These are phyloP conservation scores for Reticulascus tulasneorum DNA, from an alignment of 2,329 filamentous ascomycete genomes.

Conservation along the genomic window DNA sequence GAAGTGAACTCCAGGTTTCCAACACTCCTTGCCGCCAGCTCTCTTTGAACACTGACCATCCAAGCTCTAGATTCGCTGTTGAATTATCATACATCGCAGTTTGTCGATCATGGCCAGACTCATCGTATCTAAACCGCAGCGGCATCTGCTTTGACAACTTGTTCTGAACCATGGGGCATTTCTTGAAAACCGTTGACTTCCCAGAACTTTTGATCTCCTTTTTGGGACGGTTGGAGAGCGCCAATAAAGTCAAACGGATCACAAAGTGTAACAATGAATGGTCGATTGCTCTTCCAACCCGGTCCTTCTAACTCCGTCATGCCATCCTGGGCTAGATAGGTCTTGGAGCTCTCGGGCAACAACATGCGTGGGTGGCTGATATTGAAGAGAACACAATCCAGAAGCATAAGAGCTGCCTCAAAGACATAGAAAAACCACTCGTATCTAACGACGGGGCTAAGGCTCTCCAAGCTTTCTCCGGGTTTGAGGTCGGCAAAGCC, in stretches of 20 bases:
- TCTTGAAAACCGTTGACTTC: slow-evolving; percentile 14
- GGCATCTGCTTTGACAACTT: no score
- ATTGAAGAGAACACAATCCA: slow-evolving; percentile 35
- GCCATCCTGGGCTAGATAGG: slow-evolving; percentile 35
- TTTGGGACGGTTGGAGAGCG: slow-evolving; percentile 13
- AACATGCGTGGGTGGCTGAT: slow-evolving; percentile 32
- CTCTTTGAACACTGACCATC: no score
- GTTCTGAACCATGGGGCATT: no score
- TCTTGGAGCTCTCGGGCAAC: slow-evolving; percentile 28
- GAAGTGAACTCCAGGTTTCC: no score
- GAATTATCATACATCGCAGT: no score
- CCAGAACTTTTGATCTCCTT: slow-evolving; percentile 21
- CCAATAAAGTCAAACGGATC: slow-evolving; percentile 26
- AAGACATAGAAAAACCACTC: slow-evolving; percentile 45
- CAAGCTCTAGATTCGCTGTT: no score
- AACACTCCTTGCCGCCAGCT: no score
- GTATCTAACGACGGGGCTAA: slow-evolving; percentile 33
- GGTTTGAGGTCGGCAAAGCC: slow-evolving; percentile 23
- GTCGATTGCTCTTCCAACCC: slow-evolving; percentile 25
- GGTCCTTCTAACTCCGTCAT: slow-evolving; percentile 26
- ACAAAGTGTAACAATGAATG: slow-evolving; percentile 15
- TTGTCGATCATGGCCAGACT: no score
- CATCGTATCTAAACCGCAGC: no score
- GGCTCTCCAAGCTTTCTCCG: slow-evolving; percentile 17
- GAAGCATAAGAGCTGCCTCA: slow-evolving; percentile 35